Evolutionary conservation across 768 basidiomycete species (phyloP).

Genomic region (Dendrothele bispora): DNA sequence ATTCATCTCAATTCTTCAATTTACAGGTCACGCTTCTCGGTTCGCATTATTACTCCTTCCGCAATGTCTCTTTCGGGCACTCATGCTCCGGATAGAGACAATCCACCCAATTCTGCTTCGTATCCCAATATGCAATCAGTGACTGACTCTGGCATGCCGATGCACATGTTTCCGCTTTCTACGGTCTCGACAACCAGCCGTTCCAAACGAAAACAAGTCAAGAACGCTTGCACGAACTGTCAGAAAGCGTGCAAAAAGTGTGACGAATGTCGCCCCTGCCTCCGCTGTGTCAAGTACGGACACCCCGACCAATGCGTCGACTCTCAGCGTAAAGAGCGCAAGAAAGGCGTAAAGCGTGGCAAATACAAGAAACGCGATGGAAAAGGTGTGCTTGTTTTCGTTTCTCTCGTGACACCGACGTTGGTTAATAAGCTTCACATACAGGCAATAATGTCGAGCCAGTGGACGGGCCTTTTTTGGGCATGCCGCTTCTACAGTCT

Average conservation of each 20-base stretch:
- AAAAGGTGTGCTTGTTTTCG: conserved; percentile 61
- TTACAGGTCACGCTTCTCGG: too few species aligned
- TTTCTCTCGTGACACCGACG: too few species aligned
- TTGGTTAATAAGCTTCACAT: too few species aligned
- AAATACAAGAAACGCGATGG: conserved; percentile 96
- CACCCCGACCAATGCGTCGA: conserved; percentile 85
- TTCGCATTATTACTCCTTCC: too few species aligned
- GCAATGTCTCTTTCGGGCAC: conserved; percentile 1
- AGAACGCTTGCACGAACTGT: conserved; percentile 89
- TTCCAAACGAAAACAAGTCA: conserved; percentile 84
- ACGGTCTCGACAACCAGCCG: conserved; percentile 52
- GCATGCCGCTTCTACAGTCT: too few species aligned
- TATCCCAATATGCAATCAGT: conserved; percentile 40
- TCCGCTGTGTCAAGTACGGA: conserved; percentile 90
- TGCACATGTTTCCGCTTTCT: conserved; percentile 74
- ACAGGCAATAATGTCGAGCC: too few species aligned
- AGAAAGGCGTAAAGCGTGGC: conserved; percentile 83
- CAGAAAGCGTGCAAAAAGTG: conserved; percentile 93
- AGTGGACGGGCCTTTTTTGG: too few species aligned
- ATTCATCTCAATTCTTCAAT: too few species aligned
- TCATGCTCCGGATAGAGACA: background rate
- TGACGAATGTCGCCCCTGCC: conserved; percentile 89
- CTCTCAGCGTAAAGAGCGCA: conserved; percentile 90
- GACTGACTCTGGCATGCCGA: conserved; percentile 51
- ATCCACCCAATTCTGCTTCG: background rate